Evolutionary conservation across 441 rosid genomes (phyloP).

Genomic region (Populus tomentosa): DNA sequence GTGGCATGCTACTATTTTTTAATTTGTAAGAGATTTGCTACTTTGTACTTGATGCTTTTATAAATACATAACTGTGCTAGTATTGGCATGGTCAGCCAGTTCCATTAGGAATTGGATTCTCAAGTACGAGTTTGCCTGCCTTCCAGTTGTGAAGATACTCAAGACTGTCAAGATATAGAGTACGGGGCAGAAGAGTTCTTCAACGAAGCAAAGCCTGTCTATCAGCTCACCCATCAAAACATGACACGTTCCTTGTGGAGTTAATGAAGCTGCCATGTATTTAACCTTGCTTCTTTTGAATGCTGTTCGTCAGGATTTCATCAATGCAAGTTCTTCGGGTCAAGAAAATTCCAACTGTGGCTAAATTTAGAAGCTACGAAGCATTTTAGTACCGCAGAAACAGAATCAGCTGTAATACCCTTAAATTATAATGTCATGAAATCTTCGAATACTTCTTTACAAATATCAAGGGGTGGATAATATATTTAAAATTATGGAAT

Average conservation of each 20-base stretch:
- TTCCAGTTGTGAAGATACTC: background rate
- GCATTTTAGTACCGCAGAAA: background rate
- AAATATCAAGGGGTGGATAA: too few relatives aligned
- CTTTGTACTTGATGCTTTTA: slow-evolving; percentile 25
- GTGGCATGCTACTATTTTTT: slow-evolving; percentile 21
- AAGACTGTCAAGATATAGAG: background rate
- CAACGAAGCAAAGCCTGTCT: background rate
- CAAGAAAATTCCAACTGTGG: background rate
- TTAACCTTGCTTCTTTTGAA: background rate
- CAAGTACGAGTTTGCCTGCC: background rate
- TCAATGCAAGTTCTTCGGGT: background rate
- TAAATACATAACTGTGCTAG: slow-evolving; percentile 13
- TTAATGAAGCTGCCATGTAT: background rate
- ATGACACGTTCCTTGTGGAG: background rate
- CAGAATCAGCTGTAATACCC: background rate
- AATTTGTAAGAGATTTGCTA: slow-evolving; percentile 25
- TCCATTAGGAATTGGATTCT: background rate
- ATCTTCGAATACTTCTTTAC: too few relatives aligned
- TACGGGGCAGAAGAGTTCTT: background rate
- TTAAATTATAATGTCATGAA: too few relatives aligned
- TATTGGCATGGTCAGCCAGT: slow-evolving; percentile 1
- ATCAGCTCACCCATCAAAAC: background rate
- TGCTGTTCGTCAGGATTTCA: background rate
- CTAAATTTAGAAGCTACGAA: background rate
- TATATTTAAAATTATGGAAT: too few relatives aligned